Evolutionary conservation across 2,329 filamentous ascomycete species (phyloP).

Genomic region (Coniochaeta sp.): DNA sequence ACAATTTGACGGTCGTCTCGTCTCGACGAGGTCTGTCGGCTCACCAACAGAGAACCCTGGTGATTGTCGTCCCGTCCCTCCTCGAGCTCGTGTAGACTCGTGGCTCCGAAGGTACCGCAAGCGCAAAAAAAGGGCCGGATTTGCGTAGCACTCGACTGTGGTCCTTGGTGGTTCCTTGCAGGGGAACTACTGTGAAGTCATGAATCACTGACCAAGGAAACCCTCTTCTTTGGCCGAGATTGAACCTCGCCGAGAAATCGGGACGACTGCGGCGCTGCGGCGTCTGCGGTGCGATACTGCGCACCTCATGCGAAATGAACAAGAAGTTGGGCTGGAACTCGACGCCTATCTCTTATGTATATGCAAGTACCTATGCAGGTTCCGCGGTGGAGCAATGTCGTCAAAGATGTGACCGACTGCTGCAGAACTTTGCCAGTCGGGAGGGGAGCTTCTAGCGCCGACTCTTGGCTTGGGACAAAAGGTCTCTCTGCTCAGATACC

Average conservation of each 20-base stretch:
- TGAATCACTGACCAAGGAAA: background rate
- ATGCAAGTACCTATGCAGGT: background rate
- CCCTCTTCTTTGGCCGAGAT: background rate
- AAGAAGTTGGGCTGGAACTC: background rate
- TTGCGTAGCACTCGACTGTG: background rate
- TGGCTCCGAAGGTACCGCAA: background rate
- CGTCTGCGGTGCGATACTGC: background rate
- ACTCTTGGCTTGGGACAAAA: background rate
- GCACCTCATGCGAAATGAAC: background rate
- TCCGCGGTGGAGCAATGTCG: background rate
- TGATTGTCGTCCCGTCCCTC: background rate
- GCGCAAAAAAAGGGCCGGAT: background rate
- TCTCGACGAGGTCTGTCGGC: background rate
- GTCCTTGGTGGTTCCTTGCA: background rate
- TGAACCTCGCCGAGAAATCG: background rate
- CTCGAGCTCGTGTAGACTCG: background rate
- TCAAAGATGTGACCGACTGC: background rate
- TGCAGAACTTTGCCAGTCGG: background rate
- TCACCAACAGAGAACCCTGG: background rate
- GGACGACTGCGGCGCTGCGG: background rate
- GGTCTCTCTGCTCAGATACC: background rate
- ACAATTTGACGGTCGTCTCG: constrained; percentile 17
- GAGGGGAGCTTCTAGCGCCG: background rate
- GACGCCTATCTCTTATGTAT: background rate
- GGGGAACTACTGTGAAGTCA: background rate